Evolutionary conservation across 164 flowering plant species (phyloP).

Genomic region (Umbellularia californica): DNA sequence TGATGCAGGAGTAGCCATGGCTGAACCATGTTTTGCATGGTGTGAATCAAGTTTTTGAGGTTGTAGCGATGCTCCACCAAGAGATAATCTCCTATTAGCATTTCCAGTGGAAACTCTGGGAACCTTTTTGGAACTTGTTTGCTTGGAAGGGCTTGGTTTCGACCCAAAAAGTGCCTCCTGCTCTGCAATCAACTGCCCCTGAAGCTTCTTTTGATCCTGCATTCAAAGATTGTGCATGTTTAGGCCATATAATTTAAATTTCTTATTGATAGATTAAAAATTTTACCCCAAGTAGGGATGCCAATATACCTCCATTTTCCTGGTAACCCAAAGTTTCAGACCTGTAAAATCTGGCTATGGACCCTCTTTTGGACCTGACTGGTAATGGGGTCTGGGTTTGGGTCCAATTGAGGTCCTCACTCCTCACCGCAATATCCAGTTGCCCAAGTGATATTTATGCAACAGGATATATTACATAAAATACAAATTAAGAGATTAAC

Average conservation of each 20-base stretch:
- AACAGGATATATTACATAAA: background rate
- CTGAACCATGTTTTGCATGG: conserved; percentile 28
- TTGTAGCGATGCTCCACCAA: conserved; percentile 62
- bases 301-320: too few relatives aligned
- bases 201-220: conserved; percentile 86
- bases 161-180: conserved; percentile 83
- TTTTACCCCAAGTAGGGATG: background rate
- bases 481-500: background rate
- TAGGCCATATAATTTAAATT: background rate
- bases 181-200: conserved; percentile 67
- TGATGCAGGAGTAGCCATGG: conserved; percentile 7
- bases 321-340: too few relatives aligned
- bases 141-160: conserved; percentile 84
- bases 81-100: conserved; percentile 52
- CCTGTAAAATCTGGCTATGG: too few relatives aligned
- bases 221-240: background rate
- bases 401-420: too few relatives aligned
- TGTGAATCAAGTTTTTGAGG: conserved; percentile 41
- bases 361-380: too few relatives aligned
- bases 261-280: background rate
- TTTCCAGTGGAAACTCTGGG: conserved; percentile 63
- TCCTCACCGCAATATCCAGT: background rate
- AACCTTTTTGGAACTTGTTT: conserved; percentile 51
- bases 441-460: background rate
- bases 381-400: too few relatives aligned